These are phyloP conservation scores for Cladosporium sp. DNA, from an alignment of 2,329 filamentous ascomycete species.

Conservation along the genomic window DNA sequence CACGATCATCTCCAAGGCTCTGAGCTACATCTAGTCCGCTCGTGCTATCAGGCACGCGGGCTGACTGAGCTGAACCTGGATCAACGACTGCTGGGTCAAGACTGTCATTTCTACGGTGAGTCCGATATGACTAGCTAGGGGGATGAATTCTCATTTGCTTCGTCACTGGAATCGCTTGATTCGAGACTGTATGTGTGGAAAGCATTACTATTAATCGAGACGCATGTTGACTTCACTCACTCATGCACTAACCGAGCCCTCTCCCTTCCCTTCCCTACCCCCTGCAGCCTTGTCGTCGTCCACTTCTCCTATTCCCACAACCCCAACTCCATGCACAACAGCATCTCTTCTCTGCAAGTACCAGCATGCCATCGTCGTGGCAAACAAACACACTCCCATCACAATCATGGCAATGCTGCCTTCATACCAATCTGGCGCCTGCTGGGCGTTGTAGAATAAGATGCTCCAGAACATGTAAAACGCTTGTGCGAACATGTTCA, in stretches of 20 bases:
- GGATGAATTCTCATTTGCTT: not conserved
- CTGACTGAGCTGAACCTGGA: not conserved
- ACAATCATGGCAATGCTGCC: constrained; percentile 32
- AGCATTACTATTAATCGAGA: not conserved
- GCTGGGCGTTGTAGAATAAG: constrained; percentile 31
- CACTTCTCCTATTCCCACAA: not conserved
- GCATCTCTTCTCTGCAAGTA: constrained; percentile 24
- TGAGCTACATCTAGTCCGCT: not conserved
- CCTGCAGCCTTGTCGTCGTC: not conserved
- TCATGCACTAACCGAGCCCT: not conserved
- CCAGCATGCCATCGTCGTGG: constrained; percentile 26
- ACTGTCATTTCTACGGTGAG: not conserved
- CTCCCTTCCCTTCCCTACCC: not conserved
- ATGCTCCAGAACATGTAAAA: constrained; percentile 33
- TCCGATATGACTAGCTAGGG: not conserved
- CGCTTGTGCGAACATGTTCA: constrained; percentile 32
- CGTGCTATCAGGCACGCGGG: not conserved
- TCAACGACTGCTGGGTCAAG: not conserved
- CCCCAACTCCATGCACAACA: constrained; percentile 3
- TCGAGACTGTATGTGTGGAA: not conserved
- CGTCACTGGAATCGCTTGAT: not conserved
- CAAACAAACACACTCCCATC: constrained; percentile 29
- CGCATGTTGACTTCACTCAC: not conserved
- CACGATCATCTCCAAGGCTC: not conserved
- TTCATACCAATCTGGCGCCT: constrained; percentile 31